These are phyloP conservation scores for Cladosporium oxysporum DNA, from an alignment of 2,329 filamentous ascomycete species.

Conservation along the genomic window DNA sequence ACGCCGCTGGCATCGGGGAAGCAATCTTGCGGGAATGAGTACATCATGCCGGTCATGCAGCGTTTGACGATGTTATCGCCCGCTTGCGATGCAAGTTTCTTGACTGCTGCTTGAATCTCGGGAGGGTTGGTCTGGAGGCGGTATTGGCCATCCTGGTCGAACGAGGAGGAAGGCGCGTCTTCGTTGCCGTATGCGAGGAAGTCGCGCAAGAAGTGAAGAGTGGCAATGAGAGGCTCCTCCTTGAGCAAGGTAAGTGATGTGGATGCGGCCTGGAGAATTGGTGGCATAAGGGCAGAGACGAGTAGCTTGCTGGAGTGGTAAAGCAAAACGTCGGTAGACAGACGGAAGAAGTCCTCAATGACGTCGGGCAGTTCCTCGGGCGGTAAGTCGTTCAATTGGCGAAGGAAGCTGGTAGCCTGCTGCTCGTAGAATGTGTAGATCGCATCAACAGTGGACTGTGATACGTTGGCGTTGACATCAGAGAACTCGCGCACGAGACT, in stretches of 20 bases:
- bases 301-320: constrained; percentile 89
- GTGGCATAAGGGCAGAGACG: constrained; percentile 72
- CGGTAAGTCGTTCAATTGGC: constrained; percentile 82
- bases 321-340: constrained; percentile 85
- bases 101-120: constrained; percentile 72
- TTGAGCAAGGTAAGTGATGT: constrained; percentile 87
- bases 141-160: constrained; percentile 53
- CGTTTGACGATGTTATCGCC: constrained; percentile 79
- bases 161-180: constrained; percentile 62
- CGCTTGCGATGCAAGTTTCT: constrained; percentile 67
- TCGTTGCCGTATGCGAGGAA: constrained; percentile 84
- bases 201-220: constrained; percentile 89
- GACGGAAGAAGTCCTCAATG: constrained; percentile 94
- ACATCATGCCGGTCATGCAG: constrained; percentile 97
- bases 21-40: constrained; percentile 93
- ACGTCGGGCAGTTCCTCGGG: constrained; percentile 77
- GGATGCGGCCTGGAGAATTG: constrained; percentile 84
- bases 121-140: constrained; percentile 60
- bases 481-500: constrained; percentile 95
- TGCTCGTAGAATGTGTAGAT: constrained; percentile 96
- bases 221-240: constrained; percentile 85
- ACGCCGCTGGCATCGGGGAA: constrained; percentile 93
- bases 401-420: constrained; percentile 85
- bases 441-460: constrained; percentile 75
- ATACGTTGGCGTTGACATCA: constrained; percentile 82